phyloP scores from a whole-genome alignment of 164 flowering plant genomes.

The Paratinospora sagittata region DNA sequence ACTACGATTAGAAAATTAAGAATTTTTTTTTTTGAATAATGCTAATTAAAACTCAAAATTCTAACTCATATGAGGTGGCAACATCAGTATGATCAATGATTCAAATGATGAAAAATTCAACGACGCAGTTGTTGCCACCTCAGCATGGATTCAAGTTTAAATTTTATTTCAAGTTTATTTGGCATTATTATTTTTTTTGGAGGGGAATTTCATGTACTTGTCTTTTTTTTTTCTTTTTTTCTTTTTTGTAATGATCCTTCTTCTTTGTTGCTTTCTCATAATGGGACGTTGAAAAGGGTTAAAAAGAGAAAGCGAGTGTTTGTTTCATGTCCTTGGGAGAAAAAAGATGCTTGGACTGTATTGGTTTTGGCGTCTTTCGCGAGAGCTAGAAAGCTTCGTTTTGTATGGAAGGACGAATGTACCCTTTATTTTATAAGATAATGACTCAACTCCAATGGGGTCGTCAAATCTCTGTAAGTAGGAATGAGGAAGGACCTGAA shows the following conservation, averaged over 20 bases:
- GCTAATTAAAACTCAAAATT: too few relatives aligned
- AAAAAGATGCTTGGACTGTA: slow-evolving; percentile 23
- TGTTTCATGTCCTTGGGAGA: slow-evolving; percentile 20
- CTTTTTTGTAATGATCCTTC: neutral
- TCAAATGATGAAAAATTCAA: too few relatives aligned
- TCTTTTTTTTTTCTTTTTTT: neutral
- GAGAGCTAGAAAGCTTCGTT: slow-evolving; percentile 1
- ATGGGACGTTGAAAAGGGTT: slow-evolving; percentile 15
- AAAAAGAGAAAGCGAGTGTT: slow-evolving; percentile 26
- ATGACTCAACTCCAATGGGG: slow-evolving; percentile 12
- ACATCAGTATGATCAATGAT: too few relatives aligned
- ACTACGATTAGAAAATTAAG: neutral
- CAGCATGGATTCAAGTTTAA: too few relatives aligned
- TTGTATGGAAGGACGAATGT: slow-evolving; percentile 16
- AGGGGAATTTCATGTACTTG: too few relatives aligned
- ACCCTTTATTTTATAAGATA: slow-evolving; percentile 16
- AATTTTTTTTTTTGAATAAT: too few relatives aligned
- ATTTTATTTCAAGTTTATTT: too few relatives aligned
- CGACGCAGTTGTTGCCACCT: too few relatives aligned
- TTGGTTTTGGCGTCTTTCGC: slow-evolving; percentile 8
- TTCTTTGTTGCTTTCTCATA: slow-evolving; percentile 4
- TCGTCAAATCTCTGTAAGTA: neutral
- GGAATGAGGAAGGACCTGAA: neutral
- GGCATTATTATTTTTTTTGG: too few relatives aligned
- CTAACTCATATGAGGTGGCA: too few relatives aligned